Evolutionary conservation across 129 eudicot species (phyloP).

Genomic region (Pseudognaphalium luteoalbum): DNA sequence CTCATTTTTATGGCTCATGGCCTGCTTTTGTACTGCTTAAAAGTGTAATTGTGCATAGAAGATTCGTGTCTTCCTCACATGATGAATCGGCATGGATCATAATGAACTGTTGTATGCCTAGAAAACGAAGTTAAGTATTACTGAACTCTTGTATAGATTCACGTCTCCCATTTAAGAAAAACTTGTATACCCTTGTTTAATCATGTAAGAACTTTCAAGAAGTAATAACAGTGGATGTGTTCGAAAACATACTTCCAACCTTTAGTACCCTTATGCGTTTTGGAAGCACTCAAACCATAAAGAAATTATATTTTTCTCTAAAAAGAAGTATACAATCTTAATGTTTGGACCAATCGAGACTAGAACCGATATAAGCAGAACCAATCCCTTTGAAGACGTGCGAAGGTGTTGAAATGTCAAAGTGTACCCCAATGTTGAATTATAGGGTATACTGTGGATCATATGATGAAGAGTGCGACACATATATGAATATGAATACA

Average conservation of each 20-base stretch:
- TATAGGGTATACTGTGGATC: neutral
- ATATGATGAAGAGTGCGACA: neutral
- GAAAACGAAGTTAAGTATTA: neutral
- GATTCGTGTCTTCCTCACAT: conserved; percentile 8
- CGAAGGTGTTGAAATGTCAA: neutral
- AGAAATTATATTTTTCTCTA: no score
- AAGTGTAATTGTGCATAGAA: conserved; percentile 14
- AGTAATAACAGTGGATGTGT: neutral
- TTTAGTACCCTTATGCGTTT: neutral
- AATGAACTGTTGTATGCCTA: conserved; percentile 18
- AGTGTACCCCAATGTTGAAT: neutral
- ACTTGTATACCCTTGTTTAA: neutral
- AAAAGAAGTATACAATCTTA: no score
- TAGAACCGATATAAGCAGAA: no score
- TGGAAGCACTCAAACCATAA: neutral
- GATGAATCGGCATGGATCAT: conserved; percentile 8
- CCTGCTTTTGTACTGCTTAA: conserved; percentile 13
- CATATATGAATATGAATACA: no score
- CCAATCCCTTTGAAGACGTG: neutral
- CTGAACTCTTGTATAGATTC: neutral
- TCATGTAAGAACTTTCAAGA: no score
- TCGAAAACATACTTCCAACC: neutral
- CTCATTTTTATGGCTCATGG: neutral
- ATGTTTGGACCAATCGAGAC: neutral
- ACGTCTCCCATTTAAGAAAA: neutral